Base-by-base conservation (phyloP, 225 moss, liverwort and hornwort species). In the Lunularia cruciata region DNA sequence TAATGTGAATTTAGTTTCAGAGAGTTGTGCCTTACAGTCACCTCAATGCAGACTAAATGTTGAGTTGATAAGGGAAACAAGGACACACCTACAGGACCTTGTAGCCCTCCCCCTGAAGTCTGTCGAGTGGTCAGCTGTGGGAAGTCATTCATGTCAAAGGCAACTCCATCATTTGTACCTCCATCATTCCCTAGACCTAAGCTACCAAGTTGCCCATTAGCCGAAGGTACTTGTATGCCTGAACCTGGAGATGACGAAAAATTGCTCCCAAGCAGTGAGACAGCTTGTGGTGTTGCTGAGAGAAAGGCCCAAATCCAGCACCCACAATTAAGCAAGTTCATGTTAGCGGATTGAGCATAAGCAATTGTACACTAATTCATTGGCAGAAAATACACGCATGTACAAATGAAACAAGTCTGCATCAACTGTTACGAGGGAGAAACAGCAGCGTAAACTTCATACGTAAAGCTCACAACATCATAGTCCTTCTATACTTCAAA, bases 111-210 rank as follows among this genome's bases (percentile, higher is more conserved):
- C 74, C 73, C 59, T 22, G 60, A 74, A 57, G 78, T 78, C 57
- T 83, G 86, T 64, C 95, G 87, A 49, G 92, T 80, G 47, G 85
- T 78, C 65, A 96, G 64, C 75, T 96, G 92, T 55, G 95, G 95
- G 79, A 96, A 96, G 70, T 96, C 95, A 66, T 82, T 96, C 72
- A 96, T 87, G 62, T 96, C 92, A 84, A 96, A 96, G 47, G 90
- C 72, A 65, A 88, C 86, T 57, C 87, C 95, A 76, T 90, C 92
- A 60, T 78, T 92, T 37, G 79, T 81, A 46, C 74, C 76, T 45
- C 73, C 85, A 73, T 90, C 86, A 70, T 79, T 86, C 64, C 70
- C 65, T 52, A 88, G 79, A 47, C 88, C 89, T 76, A 90, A 79
- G 56, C 81, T 89, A 70, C 90, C 87, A 59, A 88, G 73, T 55